Evolutionary conservation across 345 rosid genomes (phyloP).

Genomic region (Syzygium aromaticum): DNA sequence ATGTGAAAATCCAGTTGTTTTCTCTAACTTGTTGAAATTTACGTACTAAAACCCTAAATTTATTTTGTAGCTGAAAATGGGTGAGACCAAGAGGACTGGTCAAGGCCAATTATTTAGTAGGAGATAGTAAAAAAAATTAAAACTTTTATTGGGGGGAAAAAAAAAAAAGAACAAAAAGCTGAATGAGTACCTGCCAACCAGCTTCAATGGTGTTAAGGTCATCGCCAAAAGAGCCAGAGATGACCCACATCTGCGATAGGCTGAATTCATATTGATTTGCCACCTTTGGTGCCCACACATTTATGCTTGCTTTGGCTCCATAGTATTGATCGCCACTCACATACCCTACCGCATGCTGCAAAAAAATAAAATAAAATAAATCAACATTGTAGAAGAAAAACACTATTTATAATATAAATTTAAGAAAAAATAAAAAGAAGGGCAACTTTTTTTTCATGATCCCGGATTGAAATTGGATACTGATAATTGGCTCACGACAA

Average conservation of each 20-base stretch:
- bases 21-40: neutral
- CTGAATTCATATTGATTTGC: constrained; percentile 78
- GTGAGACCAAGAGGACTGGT: neutral
- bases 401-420: neutral
- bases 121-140: neutral
- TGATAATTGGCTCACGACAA: neutral
- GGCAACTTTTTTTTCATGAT: neutral
- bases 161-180: neutral
- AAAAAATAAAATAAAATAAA: neutral
- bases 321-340: constrained; percentile 81
- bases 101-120: neutral
- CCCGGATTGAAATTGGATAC: neutral
- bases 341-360: constrained; percentile 97
- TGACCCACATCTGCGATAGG: constrained; percentile 94
- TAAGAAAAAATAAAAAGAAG: neutral
- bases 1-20: neutral
- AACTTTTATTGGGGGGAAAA: neutral
- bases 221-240: constrained; percentile 83
- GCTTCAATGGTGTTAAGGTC: constrained; percentile 99
- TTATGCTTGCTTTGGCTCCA: constrained; percentile 95
- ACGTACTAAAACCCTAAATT: neutral
- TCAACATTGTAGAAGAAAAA: neutral
- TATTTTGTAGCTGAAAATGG: neutral
- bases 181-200: constrained; percentile 80
- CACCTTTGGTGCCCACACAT: constrained; percentile 90